A percentile compares a stretch with the other conserved stretches of the same genome.
phyloP scores from a whole-genome alignment of 352 stramenopile genomes.

The Peronospora destructor region DNA sequence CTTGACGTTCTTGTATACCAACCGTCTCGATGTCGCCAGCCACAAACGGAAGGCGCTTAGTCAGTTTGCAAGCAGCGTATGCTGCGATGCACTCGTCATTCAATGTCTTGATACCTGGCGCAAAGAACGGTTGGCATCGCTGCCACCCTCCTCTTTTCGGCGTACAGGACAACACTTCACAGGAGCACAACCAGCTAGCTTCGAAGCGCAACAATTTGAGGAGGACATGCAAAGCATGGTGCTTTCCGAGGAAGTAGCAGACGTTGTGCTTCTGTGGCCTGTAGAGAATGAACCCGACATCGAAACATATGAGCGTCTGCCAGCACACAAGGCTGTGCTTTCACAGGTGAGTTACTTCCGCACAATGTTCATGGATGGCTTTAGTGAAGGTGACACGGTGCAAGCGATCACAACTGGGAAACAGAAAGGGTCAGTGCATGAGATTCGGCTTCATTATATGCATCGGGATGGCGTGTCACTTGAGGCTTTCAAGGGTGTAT shows the following conservation, averaged over 20 bases:
- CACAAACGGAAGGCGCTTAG: slow-evolving; percentile 56
- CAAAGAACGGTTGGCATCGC: slow-evolving; percentile 22
- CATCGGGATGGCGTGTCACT: slow-evolving; percentile 63
- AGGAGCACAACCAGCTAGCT: slow-evolving; percentile 18
- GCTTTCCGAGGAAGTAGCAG: slow-evolving; percentile 36
- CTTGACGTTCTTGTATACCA: slow-evolving; percentile 64
- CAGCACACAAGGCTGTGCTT: slow-evolving; percentile 65
- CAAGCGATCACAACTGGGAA: slow-evolving; percentile 2
- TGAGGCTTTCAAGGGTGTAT: slow-evolving; percentile 47
- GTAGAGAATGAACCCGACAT: slow-evolving; percentile 20
- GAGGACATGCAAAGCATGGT: slow-evolving; percentile 50
- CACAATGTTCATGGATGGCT: slow-evolving; percentile 76
- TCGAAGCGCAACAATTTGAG: slow-evolving; percentile 39
- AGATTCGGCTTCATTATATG: slow-evolving; percentile 67
- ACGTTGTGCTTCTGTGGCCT: slow-evolving; percentile 79
- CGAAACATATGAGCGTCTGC: slow-evolving; percentile 32
- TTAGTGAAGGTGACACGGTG: slow-evolving; percentile 48
- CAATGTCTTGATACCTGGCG: slow-evolving; percentile 58
- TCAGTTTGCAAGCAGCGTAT: slow-evolving; percentile 48
- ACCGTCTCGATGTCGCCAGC: slow-evolving; percentile 48
- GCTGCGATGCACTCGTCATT: slow-evolving; percentile 37
- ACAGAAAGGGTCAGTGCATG: slow-evolving; percentile 22
- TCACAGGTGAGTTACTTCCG: slow-evolving; percentile 77
- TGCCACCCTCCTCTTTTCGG: slow-evolving; percentile 19
- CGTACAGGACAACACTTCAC: slow-evolving; percentile 7